phyloP scores from a whole-genome alignment of 805 yeast species.

The Lipomyces sp. region DNA sequence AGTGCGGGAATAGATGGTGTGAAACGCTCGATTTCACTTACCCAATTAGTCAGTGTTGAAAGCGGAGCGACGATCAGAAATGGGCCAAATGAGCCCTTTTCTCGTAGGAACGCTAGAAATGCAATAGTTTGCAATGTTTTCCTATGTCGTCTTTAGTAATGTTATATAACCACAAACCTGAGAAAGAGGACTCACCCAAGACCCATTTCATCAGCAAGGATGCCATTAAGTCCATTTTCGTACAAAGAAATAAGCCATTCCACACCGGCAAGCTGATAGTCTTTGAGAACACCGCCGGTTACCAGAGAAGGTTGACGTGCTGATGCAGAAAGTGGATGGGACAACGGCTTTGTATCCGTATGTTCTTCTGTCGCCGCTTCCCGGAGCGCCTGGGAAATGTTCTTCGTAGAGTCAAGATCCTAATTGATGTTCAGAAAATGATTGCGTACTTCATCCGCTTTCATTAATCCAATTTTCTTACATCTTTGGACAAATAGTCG shows the following conservation, averaged over 20 bases:
- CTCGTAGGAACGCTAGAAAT: conserved; percentile 72
- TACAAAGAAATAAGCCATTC: conserved; percentile 88
- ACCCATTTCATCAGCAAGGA: conserved; percentile 98
- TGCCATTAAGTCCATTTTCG: conserved; percentile 94
- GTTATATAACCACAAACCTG: neutral
- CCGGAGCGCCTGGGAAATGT: conserved; percentile 1
- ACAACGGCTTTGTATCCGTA: conserved; percentile 11
- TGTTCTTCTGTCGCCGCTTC: conserved; percentile 7
- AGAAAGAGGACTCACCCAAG: conserved; percentile 57
- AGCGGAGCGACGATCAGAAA: conserved; percentile 79
- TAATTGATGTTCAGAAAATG: neutral
- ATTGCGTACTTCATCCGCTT: neutral
- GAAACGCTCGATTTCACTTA: conserved; percentile 67
- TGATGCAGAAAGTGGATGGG: conserved; percentile 12
- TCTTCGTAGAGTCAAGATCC: conserved; percentile 2
- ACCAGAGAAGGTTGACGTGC: conserved; percentile 58
- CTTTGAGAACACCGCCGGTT: conserved; percentile 67
- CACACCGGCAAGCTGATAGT: conserved; percentile 86
- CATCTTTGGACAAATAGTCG: conserved; percentile 14
- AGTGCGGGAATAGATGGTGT: conserved; percentile 71
- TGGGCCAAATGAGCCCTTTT: conserved; percentile 78
- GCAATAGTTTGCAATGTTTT: conserved; percentile 90
- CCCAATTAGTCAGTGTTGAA: conserved; percentile 88
- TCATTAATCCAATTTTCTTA: neutral
- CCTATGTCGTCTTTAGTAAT: conserved; percentile 12